Percentiles rank a stretch among this genome's conserved stretches.
Evolutionary conservation across 441 rosid species (phyloP).

Genomic region (Brassica hybrid): DNA sequence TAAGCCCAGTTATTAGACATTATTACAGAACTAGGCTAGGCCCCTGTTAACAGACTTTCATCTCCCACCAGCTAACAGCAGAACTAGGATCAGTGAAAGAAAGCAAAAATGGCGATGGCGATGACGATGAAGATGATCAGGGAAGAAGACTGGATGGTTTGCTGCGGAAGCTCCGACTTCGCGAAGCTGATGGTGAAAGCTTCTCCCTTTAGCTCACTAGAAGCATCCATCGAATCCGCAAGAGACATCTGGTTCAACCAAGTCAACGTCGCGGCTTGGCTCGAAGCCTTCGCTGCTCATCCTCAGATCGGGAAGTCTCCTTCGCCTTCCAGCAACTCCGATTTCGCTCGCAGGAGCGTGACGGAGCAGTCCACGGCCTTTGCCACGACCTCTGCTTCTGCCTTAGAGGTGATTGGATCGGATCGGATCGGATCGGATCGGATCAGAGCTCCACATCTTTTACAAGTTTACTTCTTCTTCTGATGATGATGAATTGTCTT

Average conservation of each 20-base stretch:
- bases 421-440: neutral
- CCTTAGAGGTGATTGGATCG: constrained; percentile 53
- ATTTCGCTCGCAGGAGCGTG: constrained; percentile 66
- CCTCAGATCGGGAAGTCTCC: constrained; percentile 78
- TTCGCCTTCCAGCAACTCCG: constrained; percentile 38
- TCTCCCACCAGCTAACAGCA: neutral
- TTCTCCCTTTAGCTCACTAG: constrained; percentile 58
- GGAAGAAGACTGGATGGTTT: constrained; percentile 65
- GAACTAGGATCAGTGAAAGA: neutral
- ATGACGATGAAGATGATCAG: constrained; percentile 46
- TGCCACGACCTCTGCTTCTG: constrained; percentile 68
- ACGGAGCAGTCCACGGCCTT: constrained; percentile 85
- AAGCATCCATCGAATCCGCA: constrained; percentile 57
- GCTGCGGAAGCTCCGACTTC: constrained; percentile 80
- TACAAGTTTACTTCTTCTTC: neutral
- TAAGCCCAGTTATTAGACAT: no score
- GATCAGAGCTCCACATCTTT: no score
- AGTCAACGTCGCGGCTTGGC: constrained; percentile 63
- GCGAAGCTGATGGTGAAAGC: constrained; percentile 59
- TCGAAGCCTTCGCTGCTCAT: constrained; percentile 83
- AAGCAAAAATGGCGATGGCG: constrained; percentile 33
- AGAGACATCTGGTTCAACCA: constrained; percentile 75
- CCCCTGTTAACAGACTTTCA: neutral
- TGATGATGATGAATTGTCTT: neutral
- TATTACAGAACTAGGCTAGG: neutral